Conservation (phyloP, 495 filamentous ascomycete species). For the Podospora didyma region DNA sequence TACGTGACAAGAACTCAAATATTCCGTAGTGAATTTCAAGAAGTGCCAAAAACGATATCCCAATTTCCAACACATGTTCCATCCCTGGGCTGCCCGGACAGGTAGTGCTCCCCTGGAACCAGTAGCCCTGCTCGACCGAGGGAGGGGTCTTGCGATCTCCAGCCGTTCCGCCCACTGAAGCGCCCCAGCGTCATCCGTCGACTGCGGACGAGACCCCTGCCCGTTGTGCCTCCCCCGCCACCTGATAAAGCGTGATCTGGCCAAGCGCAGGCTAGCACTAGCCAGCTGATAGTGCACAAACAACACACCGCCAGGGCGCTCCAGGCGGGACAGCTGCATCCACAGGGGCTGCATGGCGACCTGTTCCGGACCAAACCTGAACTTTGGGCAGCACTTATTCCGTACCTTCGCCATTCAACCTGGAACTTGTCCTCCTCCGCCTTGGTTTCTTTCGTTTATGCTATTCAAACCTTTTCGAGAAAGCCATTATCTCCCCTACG, state of each 20-base stretch:
- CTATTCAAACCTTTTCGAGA: neutral
- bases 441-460: neutral
- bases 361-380: neutral
- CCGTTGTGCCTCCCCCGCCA: slow-evolving; percentile 5
- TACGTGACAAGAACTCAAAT: too few species aligned
- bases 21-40: too few species aligned
- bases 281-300: neutral
- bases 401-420: neutral
- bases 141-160: slow-evolving; percentile 1
- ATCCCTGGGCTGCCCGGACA: too few species aligned
- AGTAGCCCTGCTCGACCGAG: neutral
- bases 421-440: neutral
- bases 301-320: neutral
- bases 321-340: neutral
- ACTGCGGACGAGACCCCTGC: neutral
- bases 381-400: neutral
- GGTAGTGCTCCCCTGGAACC: too few species aligned
- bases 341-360: neutral
- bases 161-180: neutral
- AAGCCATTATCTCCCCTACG: neutral
- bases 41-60: too few species aligned
- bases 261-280: neutral
- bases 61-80: too few species aligned
- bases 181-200: slow-evolving; percentile 5
- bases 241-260: neutral